These are phyloP conservation scores for Symmetrospora coprosmae DNA, from an alignment of 768 basidiomycete genomes.

Conservation along the genomic window DNA sequence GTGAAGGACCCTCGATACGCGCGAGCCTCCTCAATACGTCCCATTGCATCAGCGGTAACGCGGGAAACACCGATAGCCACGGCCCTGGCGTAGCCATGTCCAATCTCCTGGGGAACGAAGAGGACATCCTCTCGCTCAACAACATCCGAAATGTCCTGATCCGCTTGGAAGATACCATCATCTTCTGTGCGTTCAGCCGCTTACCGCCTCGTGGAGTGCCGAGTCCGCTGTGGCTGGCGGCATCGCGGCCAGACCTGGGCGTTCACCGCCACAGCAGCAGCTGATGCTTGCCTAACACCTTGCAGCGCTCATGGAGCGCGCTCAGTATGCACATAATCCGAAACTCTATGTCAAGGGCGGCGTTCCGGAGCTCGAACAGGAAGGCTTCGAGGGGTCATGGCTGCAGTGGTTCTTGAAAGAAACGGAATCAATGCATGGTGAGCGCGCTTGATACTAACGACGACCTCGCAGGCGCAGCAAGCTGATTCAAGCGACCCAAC, in stretches of 20 bases:
- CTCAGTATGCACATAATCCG: slow-evolving; percentile 88
- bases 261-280: neutral
- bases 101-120: slow-evolving; percentile 3
- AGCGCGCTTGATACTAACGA: slow-evolving; percentile 33
- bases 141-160: slow-evolving; percentile 66
- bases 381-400: slow-evolving; percentile 75
- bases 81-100: neutral
- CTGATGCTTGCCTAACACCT: neutral
- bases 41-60: too few relatives aligned
- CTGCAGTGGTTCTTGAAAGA: slow-evolving; percentile 95
- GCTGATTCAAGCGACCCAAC: too few relatives aligned
- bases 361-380: slow-evolving; percentile 55
- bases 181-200: slow-evolving; percentile 55
- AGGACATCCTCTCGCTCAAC: slow-evolving; percentile 10
- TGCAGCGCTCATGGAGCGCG: slow-evolving; percentile 78
- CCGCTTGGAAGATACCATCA: slow-evolving; percentile 95
- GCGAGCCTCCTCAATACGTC: too few relatives aligned
- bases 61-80: too few relatives aligned
- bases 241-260: neutral
- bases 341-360: slow-evolving; percentile 60
- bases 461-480: too few relatives aligned
- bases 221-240: neutral
- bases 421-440: slow-evolving; percentile 87
- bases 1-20: too few relatives aligned
- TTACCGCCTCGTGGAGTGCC: neutral